These are phyloP conservation scores for Blastobotrys indianensis DNA, from an alignment of 1,139 yeast genomes.

Conservation along the genomic window DNA sequence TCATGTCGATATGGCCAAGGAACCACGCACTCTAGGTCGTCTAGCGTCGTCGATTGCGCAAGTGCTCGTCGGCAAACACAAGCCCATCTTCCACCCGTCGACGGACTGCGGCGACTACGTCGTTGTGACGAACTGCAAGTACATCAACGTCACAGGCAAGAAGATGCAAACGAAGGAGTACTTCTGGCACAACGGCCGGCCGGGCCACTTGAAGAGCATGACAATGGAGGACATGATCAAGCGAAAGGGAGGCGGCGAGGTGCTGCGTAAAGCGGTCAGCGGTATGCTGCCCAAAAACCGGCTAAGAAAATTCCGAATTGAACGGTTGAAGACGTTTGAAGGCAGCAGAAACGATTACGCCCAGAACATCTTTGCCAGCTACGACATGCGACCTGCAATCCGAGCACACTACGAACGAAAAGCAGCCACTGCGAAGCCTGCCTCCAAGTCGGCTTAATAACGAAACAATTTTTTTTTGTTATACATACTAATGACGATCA, in stretches of 20 bases:
- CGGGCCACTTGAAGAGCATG: conserved; percentile 79
- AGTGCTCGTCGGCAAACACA: conserved; percentile 90
- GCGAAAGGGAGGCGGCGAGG: conserved; percentile 81
- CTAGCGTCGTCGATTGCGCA: conserved; percentile 83
- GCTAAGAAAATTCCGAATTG: conserved; percentile 71
- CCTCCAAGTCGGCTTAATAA: no score
- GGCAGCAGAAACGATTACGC: conserved; percentile 85
- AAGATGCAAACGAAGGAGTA: conserved; percentile 79
- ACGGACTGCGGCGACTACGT: conserved; percentile 93
- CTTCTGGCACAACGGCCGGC: conserved; percentile 85
- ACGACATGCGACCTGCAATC: conserved; percentile 50
- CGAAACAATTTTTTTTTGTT: no score
- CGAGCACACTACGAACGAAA: conserved; percentile 1
- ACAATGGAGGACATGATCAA: conserved; percentile 74
- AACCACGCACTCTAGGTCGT: conserved; percentile 82
- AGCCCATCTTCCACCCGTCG: conserved; percentile 73
- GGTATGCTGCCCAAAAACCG: conserved; percentile 95
- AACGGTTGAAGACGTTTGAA: conserved; percentile 78
- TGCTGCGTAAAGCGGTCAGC: conserved; percentile 77
- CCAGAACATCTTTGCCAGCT: conserved; percentile 76
- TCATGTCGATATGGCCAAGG: conserved; percentile 85
- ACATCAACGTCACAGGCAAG: conserved; percentile 73
- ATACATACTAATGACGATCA: not conserved
- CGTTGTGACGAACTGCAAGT: conserved; percentile 88
- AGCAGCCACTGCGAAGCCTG: no score